Evolutionary conservation across 768 basidiomycete species (phyloP).

Genomic region (Hebeloma cylindrosporum): DNA sequence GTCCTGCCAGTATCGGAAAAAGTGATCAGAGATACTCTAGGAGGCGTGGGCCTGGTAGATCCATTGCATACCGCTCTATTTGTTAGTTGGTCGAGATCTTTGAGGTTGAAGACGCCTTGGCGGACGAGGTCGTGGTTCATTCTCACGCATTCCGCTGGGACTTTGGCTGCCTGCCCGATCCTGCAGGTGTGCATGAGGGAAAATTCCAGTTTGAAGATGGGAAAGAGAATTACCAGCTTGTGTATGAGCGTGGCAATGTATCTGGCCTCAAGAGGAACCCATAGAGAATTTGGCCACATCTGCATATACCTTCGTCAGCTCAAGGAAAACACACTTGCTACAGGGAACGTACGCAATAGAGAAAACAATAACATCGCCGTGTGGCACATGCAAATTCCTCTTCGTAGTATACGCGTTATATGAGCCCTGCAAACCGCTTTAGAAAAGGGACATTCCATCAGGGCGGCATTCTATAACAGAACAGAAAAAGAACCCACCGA

Average conservation of each 20-base stretch:
- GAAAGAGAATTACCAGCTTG: conserved; percentile 53
- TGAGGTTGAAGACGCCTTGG: conserved; percentile 52
- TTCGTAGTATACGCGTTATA: conserved; percentile 77
- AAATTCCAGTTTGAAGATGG: neutral
- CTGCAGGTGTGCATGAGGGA: no score
- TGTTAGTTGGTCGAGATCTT: conserved; percentile 57
- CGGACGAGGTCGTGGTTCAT: conserved; percentile 65
- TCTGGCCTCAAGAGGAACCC: conserved; percentile 76
- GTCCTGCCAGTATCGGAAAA: conserved; percentile 36
- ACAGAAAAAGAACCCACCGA: conserved; percentile 47
- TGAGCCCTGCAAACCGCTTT: conserved; percentile 84
- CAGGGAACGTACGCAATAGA: conserved; percentile 55
- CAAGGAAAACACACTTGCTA: neutral
- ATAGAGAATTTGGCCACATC: conserved; percentile 87
- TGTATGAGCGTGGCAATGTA: conserved; percentile 79
- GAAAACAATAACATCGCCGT: conserved; percentile 85
- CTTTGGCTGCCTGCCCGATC: conserved; percentile 70
- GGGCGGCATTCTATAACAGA: neutral
- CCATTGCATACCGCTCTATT: conserved; percentile 41
- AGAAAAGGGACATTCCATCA: neutral
- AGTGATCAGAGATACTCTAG: neutral
- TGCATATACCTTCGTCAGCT: conserved; percentile 30
- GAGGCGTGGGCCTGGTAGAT: neutral
- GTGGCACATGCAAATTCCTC: conserved; percentile 68
- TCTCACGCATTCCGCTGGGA: conserved; percentile 53